Percentiles rank a stretch among this genome's conserved stretches.
Conservation (phyloP, 2,329 filamentous ascomycete species). For the Sphaerulina populicola region DNA sequence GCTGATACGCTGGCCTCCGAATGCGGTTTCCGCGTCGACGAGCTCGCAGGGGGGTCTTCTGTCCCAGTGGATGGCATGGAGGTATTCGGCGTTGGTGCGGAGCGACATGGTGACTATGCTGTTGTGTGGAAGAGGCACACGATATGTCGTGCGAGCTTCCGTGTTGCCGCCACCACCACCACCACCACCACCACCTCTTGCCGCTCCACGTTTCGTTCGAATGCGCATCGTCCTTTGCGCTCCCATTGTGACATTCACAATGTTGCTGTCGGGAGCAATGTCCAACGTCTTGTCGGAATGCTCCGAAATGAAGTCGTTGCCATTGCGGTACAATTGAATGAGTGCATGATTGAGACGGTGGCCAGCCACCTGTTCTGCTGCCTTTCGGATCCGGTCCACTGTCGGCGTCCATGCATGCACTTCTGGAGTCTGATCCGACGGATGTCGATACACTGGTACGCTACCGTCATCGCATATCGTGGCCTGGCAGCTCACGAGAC, state of each 20-base stretch:
- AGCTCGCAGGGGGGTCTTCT: conserved; percentile 65
- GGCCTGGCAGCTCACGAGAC: conserved; percentile 84
- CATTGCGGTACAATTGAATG: conserved; percentile 85
- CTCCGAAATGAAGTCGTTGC: conserved; percentile 86
- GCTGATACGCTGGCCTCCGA: conserved; percentile 70
- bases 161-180: neutral
- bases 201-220: conserved; percentile 60
- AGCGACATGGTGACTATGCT: conserved; percentile 78
- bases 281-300: conserved; percentile 96
- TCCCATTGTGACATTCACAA: conserved; percentile 90
- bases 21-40: conserved; percentile 60
- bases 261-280: conserved; percentile 68
- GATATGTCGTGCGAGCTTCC: conserved; percentile 48
- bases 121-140: conserved; percentile 73
- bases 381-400: conserved; percentile 58
- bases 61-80: conserved; percentile 86
- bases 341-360: conserved; percentile 84
- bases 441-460: conserved; percentile 89
- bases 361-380: conserved; percentile 63
- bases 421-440: conserved; percentile 76
- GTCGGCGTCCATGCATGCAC: conserved; percentile 66
- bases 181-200: neutral
- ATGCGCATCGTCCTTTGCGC: conserved; percentile 85
- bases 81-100: conserved; percentile 73
- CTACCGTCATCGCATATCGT: conserved; percentile 64